These are phyloP conservation scores for Ascodesmis nigricans DNA, from an alignment of 495 filamentous ascomycete species.

Conservation along the genomic window DNA sequence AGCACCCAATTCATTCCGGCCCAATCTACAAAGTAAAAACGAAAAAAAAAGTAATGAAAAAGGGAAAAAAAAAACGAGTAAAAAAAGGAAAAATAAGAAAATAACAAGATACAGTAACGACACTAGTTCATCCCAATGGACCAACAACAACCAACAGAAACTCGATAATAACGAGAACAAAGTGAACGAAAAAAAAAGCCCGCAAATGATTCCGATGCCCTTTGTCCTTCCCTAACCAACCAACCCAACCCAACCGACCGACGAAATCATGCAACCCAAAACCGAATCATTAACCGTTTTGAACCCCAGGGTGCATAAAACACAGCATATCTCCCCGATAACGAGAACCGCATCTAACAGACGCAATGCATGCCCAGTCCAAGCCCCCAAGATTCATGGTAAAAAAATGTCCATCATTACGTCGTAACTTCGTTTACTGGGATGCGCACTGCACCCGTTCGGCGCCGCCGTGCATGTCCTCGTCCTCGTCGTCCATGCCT, in stretches of 20 bases:
- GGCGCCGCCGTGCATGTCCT: conserved; percentile 56
- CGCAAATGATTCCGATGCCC: conserved; percentile 3
- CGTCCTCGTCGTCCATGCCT: conserved; percentile 61
- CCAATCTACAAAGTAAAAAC: conserved; percentile 4
- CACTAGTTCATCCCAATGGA: conserved; percentile 1
- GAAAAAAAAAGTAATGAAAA: conserved; percentile 6
- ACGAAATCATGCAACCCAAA: conserved; percentile 10
- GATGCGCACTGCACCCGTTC: conserved; percentile 96
- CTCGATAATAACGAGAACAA: conserved; percentile 5
- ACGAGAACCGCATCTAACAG: conserved; percentile 8
- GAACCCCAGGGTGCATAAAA: conserved; percentile 14
- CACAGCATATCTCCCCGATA: conserved; percentile 16
- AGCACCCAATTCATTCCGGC: conserved; percentile 12
- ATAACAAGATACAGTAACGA: conserved; percentile 4
- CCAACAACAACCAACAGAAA: conserved; percentile 5
- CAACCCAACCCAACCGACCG: conserved; percentile 6
- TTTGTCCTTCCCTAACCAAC: conserved; percentile 3
- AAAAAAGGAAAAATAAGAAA: conserved; percentile 5
- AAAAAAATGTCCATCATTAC: conserved; percentile 4
- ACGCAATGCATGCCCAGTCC: neutral
- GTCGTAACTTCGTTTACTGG: conserved; percentile 41
- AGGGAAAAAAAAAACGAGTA: conserved; percentile 2
- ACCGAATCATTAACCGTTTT: conserved; percentile 11
- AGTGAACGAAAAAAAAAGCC: conserved; percentile 4
- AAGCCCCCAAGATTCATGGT: too few relatives aligned